Conservation (phyloP, 2,329 filamentous ascomycete species). For the Monosporascus sp. region DNA sequence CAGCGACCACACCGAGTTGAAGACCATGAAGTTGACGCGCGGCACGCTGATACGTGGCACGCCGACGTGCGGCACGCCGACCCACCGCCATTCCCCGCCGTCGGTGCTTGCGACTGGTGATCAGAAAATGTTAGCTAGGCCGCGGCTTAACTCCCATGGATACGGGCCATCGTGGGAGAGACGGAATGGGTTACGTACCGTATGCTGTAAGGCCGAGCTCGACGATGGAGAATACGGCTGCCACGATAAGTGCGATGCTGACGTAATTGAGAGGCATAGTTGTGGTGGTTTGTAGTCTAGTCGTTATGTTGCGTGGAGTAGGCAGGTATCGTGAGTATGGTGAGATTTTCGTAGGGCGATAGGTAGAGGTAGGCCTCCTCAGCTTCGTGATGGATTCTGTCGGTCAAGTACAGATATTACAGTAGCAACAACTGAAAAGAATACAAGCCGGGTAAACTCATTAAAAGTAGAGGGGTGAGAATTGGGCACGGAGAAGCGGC, state of each 20-base stretch:
- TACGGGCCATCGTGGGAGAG: too few species aligned
- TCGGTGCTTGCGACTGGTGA: conserved; percentile 49
- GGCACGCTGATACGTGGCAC: conserved; percentile 40
- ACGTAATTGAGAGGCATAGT: conserved; percentile 50
- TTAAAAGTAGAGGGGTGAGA: too few species aligned
- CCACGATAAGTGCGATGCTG: conserved; percentile 59
- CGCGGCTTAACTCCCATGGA: too few species aligned
- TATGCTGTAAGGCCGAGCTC: conserved; percentile 72
- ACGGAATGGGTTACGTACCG: conserved; percentile 40
- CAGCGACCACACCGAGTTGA: conserved; percentile 70
- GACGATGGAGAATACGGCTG: conserved; percentile 64
- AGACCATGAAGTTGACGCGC: conserved; percentile 71
- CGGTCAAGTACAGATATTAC: too few species aligned
- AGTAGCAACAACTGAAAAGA: too few species aligned
- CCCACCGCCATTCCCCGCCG: too few species aligned
- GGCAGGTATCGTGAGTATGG: not conserved
- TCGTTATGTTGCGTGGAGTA: conserved; percentile 1
- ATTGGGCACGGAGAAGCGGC: too few species aligned
- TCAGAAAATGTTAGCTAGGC: too few species aligned
- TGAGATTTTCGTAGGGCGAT: too few species aligned
- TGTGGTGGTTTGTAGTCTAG: conserved; percentile 9
- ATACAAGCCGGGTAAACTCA: too few species aligned
- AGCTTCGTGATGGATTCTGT: too few species aligned
- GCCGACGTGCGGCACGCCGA: conserved; percentile 45
- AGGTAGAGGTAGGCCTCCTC: too few species aligned